Evolutionary conservation across 2,329 filamentous ascomycete genomes (phyloP).

Genomic region (Rhexocercosporidium sp.): DNA sequence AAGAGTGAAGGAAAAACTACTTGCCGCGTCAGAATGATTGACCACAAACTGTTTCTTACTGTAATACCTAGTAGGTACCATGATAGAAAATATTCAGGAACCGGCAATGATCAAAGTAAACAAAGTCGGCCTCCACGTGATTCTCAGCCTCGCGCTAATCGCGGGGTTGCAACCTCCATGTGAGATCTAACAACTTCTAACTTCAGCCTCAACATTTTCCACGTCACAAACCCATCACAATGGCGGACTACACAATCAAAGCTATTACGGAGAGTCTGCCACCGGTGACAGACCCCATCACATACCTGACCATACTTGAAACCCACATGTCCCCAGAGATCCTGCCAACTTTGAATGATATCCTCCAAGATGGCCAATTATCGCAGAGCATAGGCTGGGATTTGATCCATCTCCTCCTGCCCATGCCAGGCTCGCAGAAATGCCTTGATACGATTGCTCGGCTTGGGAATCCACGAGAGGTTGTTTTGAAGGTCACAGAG

Average conservation of each 20-base stretch:
- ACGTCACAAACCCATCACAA: conserved; percentile 18
- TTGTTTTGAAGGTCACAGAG: conserved; percentile 81
- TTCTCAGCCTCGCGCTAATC: conserved; percentile 1
- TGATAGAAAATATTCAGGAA: not conserved
- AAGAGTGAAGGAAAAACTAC: not conserved
- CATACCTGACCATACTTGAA: conserved; percentile 79
- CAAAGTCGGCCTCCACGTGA: not conserved
- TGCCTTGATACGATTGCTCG: conserved; percentile 78
- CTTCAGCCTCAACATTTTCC: not conserved
- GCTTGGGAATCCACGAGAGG: conserved; percentile 80
- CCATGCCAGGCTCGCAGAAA: conserved; percentile 68
- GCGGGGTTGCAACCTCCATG: not conserved
- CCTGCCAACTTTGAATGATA: conserved; percentile 69
- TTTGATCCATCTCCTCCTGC: conserved; percentile 75
- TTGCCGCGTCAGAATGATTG: not conserved
- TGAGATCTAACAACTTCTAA: not conserved
- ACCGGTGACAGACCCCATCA: conserved; percentile 67
- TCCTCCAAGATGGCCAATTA: conserved; percentile 70
- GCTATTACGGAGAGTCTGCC: conserved; percentile 46
- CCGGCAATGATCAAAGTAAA: not conserved
- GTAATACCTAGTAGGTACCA: not conserved
- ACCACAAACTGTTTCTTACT: not conserved
- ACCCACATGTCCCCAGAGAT: conserved; percentile 71
- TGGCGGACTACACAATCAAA: conserved; percentile 36
- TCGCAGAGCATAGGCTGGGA: conserved; percentile 86